Conservation (phyloP, 2,329 filamentous ascomycete species). For the Cordyceps cicadae region DNA sequence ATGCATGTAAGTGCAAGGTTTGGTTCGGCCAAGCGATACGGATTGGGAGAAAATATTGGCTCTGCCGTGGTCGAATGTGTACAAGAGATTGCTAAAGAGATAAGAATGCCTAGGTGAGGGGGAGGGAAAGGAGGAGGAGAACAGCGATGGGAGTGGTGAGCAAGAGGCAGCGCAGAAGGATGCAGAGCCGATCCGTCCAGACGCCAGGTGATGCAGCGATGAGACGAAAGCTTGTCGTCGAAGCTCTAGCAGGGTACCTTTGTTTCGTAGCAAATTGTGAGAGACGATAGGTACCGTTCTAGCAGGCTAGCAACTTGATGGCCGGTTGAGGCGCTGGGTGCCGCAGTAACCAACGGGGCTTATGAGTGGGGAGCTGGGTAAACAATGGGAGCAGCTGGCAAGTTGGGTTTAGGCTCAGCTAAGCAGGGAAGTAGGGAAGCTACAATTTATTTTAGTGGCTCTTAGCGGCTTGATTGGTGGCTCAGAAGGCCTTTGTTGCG, state of each 20-base stretch:
- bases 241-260: not conserved
- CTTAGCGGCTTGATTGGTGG: not conserved
- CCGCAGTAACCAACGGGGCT: slow-evolving; percentile 13
- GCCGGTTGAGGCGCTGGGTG: slow-evolving; percentile 10
- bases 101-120: not conserved
- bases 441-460: not conserved
- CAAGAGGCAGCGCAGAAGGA: not conserved
- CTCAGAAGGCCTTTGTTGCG: not conserved
- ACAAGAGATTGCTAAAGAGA: not conserved
- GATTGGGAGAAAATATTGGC: not conserved
- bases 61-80: not conserved
- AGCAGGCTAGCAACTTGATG: not conserved
- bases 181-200: not conserved
- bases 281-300: not conserved
- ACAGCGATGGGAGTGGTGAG: not conserved
- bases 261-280: not conserved
- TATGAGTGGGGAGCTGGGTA: not conserved
- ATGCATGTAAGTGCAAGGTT: slow-evolving; percentile 6
- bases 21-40: not conserved
- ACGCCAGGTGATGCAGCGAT: slow-evolving; percentile 5
- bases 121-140: not conserved
- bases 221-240: slow-evolving; percentile 5
- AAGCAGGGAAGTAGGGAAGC: not conserved
- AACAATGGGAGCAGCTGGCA: not conserved
- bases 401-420: not conserved